Evolutionary conservation across 2,329 filamentous ascomycete species (phyloP), one percentile per base, ranked within the genome.

Genomic region (Didymella pinodella): DNA sequence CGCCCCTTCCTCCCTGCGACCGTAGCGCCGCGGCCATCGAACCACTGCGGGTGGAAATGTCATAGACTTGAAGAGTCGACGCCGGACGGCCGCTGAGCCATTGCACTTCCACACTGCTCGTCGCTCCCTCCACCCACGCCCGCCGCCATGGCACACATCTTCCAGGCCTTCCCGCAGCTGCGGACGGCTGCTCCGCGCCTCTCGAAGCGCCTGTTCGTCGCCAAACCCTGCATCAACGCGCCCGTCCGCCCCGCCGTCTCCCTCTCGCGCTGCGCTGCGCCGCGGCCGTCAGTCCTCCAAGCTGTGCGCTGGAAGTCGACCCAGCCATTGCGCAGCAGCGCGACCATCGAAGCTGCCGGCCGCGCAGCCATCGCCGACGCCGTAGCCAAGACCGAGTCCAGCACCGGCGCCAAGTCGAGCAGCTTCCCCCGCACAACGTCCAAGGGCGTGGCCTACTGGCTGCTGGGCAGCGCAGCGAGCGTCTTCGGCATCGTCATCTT

Each of bases 401-500:
- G 59, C 32, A 43, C 44, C 26, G 59, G 49, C 20, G 48, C 49
- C 40, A 60, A 58, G 12, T 63, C 65, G 12, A 71, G 74, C 63
- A 75, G 72, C 67, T 86, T 84, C 68, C 85, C 85, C 18, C 77
- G 90, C 68, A 86, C 85, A 10, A 92, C 86, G 65, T 86, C 88
- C 58, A 95, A 91, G 78, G 81, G 82, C 10, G 93, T 97, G 44
- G 95, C 89, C 59, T 94, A 94, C 81, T 99, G 93, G 93, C 85
- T 99, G 45, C 81, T 99, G 55, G 94, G 88, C 46, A 97, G 93
- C 68, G 93, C 95, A 0, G 90, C 87, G 43, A 96, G 92, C 75
- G 95, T 98, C 51, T 99, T 98, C 79, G 95, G 95, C 60, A 97
- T 99, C 70, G 93, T 99, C 50, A 87, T 99, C 44, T 96, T 96